Percentiles rank a stretch among this genome's conserved stretches.
These are phyloP conservation scores for Zygosaccharomyces kombuchaensis DNA, from an alignment of 805 yeast species.

Conservation along the genomic window DNA sequence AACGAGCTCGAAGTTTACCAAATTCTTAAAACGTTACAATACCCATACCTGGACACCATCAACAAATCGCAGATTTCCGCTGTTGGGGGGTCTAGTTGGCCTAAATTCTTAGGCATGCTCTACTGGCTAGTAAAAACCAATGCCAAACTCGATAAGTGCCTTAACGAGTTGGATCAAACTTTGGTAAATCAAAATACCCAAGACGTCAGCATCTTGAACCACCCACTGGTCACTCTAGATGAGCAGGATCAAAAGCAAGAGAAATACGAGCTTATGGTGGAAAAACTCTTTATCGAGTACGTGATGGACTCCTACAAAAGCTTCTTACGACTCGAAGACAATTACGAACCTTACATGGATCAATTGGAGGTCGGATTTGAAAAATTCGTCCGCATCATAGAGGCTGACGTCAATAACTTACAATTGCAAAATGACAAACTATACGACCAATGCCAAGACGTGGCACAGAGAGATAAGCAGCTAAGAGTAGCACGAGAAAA, in stretches of 20 bases:
- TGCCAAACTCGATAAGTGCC: constrained; percentile 37
- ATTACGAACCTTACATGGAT: constrained; percentile 48
- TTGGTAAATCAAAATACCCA: constrained; percentile 29
- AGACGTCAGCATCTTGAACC: constrained; percentile 27
- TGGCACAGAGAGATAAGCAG: constrained; percentile 42
- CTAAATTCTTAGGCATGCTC: constrained; percentile 71
- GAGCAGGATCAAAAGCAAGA: constrained; percentile 33
- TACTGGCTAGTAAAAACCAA: constrained; percentile 73
- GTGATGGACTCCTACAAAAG: constrained; percentile 62
- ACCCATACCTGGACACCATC: constrained; percentile 77
- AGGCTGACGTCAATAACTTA: constrained; percentile 42
- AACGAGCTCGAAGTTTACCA: constrained; percentile 73
- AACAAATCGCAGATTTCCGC: constrained; percentile 85
- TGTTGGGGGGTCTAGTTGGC: constrained; percentile 90
- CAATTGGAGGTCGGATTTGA: constrained; percentile 57
- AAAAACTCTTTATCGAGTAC: constrained; percentile 52
- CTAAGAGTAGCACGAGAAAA: constrained; percentile 53
- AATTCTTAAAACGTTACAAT: constrained; percentile 58
- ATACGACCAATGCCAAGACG: constrained; percentile 38
- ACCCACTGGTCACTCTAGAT: constrained; percentile 25
- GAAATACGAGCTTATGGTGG: constrained; percentile 37
- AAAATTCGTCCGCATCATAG: constrained; percentile 46
- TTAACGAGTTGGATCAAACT: constrained; percentile 22
- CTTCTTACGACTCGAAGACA: constrained; percentile 61
- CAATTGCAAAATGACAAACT: constrained; percentile 40